Percentiles rank a stretch among this genome's conserved stretches.
Evolutionary conservation across 2,329 filamentous ascomycete species (phyloP).

Genomic region (Bipolaris oryzae): DNA sequence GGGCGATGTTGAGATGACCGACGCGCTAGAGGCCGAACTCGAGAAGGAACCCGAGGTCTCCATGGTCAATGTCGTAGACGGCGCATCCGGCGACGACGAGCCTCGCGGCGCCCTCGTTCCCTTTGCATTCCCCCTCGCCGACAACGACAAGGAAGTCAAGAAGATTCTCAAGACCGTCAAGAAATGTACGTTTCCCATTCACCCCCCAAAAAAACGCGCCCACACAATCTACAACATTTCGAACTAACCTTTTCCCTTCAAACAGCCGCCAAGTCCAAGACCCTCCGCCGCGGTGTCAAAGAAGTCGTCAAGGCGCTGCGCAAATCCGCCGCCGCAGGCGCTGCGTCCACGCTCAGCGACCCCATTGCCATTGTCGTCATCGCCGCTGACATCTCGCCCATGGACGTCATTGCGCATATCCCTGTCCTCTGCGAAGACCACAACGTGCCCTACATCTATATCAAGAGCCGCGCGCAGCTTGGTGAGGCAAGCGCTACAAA

Average conservation of each 20-base stretch:
- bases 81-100: constrained; percentile 52
- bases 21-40: constrained; percentile 61
- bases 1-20: constrained; percentile 59
- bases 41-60: constrained; percentile 66
- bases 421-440: constrained; percentile 98
- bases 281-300: constrained; percentile 96
- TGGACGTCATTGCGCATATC: constrained; percentile 98
- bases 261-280: constrained; percentile 90
- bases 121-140: constrained; percentile 80
- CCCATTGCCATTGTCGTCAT: constrained; percentile 83
- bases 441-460: constrained; percentile 95
- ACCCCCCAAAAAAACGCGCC: not conserved
- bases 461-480: constrained; percentile 88
- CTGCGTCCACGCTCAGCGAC: constrained; percentile 60
- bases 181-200: constrained; percentile 57
- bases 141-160: constrained; percentile 72
- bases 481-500: constrained; percentile 94
- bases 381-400: constrained; percentile 95
- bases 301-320: constrained; percentile 98
- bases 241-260: constrained; percentile 1
- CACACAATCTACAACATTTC: constrained; percentile 8
- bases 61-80: constrained; percentile 49
- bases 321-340: constrained; percentile 77
- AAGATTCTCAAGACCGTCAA: constrained; percentile 70
- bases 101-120: constrained; percentile 69